Conservation (phyloP, 768 basidiomycete species). For the Tricholoma furcatifolium region DNA sequence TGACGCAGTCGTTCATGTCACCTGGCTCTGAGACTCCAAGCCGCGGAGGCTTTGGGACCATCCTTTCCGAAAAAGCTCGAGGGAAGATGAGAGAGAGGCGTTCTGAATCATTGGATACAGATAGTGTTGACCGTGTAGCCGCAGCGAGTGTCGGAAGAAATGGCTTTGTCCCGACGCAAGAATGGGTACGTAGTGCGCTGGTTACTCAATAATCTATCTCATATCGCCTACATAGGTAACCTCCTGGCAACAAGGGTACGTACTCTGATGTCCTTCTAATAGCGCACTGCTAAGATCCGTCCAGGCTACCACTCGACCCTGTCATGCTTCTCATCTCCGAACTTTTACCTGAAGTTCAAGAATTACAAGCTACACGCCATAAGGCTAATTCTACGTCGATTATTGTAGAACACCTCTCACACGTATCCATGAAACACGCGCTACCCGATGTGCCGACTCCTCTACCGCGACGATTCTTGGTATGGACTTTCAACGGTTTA, state of each 20-base stretch:
- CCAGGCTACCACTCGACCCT: constrained; percentile 82
- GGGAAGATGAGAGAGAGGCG: constrained; percentile 87
- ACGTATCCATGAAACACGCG: constrained; percentile 65
- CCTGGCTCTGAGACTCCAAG: constrained; percentile 40
- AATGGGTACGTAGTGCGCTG: constrained; percentile 77
- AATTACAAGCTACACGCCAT: constrained; percentile 66
- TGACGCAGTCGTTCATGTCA: constrained; percentile 39
- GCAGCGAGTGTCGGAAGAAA: constrained; percentile 76
- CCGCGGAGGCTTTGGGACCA: constrained; percentile 24
- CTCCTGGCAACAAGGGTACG: constrained; percentile 95
- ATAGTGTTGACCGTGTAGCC: constrained; percentile 64
- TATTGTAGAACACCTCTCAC: constrained; percentile 74
- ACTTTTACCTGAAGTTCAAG: constrained; percentile 81
- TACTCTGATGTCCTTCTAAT: constrained; percentile 27
- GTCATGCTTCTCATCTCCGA: constrained; percentile 89
- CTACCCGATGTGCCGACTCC: constrained; percentile 70
- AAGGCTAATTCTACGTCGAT: constrained; percentile 63
- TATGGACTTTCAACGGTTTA: constrained; percentile 32
- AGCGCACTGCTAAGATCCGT: background rate
- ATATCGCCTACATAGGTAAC: constrained; percentile 51
- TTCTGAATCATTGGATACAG: constrained; percentile 51
- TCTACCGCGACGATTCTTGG: constrained; percentile 72
- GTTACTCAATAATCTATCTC: background rate
- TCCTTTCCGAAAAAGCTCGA: constrained; percentile 80
- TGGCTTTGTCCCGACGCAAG: constrained; percentile 93